Evolutionary conservation across 1,284 basidiomycete genomes (phyloP), one percentile per base, ranked within the genome.

Genomic region (Takashimella koratensis): DNA sequence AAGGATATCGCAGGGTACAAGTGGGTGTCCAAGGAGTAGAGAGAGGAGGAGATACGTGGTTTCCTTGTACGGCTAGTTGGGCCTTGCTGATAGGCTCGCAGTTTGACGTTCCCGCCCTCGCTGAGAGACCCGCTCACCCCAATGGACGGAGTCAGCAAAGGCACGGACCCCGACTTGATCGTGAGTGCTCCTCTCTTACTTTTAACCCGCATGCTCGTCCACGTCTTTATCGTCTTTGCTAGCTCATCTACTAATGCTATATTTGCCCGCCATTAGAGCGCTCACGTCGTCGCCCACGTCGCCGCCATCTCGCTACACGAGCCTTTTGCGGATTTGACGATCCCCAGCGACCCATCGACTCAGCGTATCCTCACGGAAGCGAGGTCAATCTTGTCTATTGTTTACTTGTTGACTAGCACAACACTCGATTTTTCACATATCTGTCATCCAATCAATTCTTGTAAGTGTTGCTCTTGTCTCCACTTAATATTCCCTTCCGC

Each of bases 231-330:
- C 43, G 30, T 30, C 41, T 43, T 22, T 13, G 12, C 8, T 24
- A n/a, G 41, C 48, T 43, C 45, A 4, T 11, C 20, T 40, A 22
- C 30, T 46, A 21, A 36, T n/a, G n/a, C n/a, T 36, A 22, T 4
- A 20, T 25, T 27, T 36, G 19, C 24, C 12, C 40, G 52, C 50
- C 45, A 11, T 20, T 47, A 70, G 68, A 58, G 52, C 44, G 65
- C 68, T 0, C 66, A 69, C 36, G 47, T 70, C 3, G 40, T 73
- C 1, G 60, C 63, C 13, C 64, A 66, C 23, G 53, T 68, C 21
- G 63, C 63, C 0, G 55, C 63, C 8, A 73, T 74, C 49, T 59
- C 64, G n/a, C 59, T 75, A 0, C 70, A 73, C 51, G 71, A 73
- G 49, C 63, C 63, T 0, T 70, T 68, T 52, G 71, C 71, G 22